Conservation (phyloP, 352 stramenopile genomes). For the Globisporangium nunn region DNA sequence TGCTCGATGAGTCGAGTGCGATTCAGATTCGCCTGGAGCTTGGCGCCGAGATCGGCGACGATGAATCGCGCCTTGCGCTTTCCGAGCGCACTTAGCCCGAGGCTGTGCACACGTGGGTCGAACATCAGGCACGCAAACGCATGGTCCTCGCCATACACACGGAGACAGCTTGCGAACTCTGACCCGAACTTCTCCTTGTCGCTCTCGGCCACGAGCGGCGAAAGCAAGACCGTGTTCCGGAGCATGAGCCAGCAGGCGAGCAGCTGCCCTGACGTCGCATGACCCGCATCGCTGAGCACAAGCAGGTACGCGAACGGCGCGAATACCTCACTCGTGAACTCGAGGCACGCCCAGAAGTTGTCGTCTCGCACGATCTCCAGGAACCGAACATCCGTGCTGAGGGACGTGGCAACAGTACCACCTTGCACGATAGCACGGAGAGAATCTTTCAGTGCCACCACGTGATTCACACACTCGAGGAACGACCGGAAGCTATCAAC, state of each 20-base stretch:
- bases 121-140: constrained; percentile 25
- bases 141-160: constrained; percentile 14
- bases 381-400: neutral
- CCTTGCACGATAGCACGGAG: too few species aligned
- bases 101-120: constrained; percentile 25
- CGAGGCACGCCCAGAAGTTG: constrained; percentile 20
- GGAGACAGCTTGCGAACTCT: constrained; percentile 16
- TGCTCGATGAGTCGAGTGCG: constrained; percentile 23
- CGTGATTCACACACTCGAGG: constrained; percentile 14
- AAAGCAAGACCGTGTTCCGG: constrained; percentile 9
- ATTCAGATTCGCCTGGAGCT: constrained; percentile 13
- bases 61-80: constrained; percentile 21
- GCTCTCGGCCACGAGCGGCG: constrained; percentile 5
- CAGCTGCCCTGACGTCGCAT: constrained; percentile 21
- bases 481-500: constrained; percentile 15
- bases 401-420: too few species aligned
- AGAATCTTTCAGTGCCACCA: constrained; percentile 8
- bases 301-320: constrained; percentile 19
- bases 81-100: constrained; percentile 25
- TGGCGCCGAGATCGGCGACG: constrained; percentile 13
- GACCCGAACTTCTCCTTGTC: constrained; percentile 19
- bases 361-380: constrained; percentile 8
- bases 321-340: constrained; percentile 12
- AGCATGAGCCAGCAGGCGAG: constrained; percentile 25
- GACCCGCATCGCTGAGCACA: constrained; percentile 20